phyloP scores from a whole-genome alignment of 2,329 filamentous ascomycete species.

The Trichoderma guizhouense region DNA sequence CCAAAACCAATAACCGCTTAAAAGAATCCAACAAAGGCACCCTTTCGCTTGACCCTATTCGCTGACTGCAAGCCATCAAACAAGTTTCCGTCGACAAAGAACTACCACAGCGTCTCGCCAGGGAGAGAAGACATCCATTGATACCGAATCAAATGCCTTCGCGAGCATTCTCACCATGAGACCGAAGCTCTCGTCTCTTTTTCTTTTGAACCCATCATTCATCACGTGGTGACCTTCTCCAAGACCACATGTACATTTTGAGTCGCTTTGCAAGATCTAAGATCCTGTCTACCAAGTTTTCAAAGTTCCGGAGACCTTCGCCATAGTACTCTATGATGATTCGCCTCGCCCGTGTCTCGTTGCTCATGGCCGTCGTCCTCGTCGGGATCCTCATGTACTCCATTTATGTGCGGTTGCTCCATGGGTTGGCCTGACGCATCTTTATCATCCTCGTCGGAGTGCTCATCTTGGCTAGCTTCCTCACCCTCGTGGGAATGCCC shows the following conservation, averaged over 20 bases:
- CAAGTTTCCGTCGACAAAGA: not conserved
- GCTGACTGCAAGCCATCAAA: not conserved
- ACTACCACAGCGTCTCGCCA: not conserved
- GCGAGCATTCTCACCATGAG: not conserved
- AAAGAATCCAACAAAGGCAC: not conserved
- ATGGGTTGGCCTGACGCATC: not conserved
- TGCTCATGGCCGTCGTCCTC: not conserved
- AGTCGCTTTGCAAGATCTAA: not conserved
- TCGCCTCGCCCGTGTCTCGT: not conserved
- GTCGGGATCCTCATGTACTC: not conserved
- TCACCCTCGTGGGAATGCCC: not conserved
- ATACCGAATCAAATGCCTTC: not conserved
- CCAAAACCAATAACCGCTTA: not conserved
- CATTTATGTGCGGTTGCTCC: not conserved
- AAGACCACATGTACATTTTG: not conserved
- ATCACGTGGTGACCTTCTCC: not conserved
- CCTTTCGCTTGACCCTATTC: not conserved
- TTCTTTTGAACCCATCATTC: not conserved
- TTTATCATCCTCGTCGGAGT: not conserved
- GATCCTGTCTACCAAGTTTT: not conserved
- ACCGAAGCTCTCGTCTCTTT: not conserved
- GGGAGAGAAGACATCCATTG: not conserved
- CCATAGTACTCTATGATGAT: not conserved
- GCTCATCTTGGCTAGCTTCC: not conserved
- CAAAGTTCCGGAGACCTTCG: not conserved